A percentile compares a stretch with the other conserved stretches of the same genome.
Conservation (phyloP, 2,329 filamentous ascomycete species). For the Fusarium zealandicum region DNA sequence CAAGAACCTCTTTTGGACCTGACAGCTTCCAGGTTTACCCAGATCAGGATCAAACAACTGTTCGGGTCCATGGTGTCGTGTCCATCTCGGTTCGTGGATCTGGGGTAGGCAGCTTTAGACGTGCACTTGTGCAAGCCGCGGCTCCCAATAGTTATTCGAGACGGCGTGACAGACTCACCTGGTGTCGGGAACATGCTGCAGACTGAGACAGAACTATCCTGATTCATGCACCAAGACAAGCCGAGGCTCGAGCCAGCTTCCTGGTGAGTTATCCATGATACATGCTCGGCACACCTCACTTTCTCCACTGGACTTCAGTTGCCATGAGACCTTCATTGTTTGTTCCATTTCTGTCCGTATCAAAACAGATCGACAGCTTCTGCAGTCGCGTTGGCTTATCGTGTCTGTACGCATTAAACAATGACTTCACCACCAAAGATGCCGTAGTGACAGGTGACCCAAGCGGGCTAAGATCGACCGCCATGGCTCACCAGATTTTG, state of each 20-base stretch:
- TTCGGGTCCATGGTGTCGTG: not conserved
- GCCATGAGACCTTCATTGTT: slow-evolving; percentile 9
- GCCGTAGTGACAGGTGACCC: slow-evolving; percentile 28
- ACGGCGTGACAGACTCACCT: slow-evolving; percentile 15
- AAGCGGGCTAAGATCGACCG: slow-evolving; percentile 36
- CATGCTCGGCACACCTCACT: not conserved
- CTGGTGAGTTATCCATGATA: slow-evolving; percentile 21
- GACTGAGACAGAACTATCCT: slow-evolving; percentile 8
- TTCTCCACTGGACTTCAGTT: slow-evolving; percentile 16
- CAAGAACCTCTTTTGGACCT: slow-evolving; percentile 18
- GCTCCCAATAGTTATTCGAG: slow-evolving; percentile 11
- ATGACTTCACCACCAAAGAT: slow-evolving; percentile 29
- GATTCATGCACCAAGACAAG: slow-evolving; percentile 9
- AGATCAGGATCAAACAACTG: slow-evolving; percentile 19
- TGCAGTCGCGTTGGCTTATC: slow-evolving; percentile 14
- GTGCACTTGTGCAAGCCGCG: slow-evolving; percentile 23
- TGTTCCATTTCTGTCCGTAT: slow-evolving; percentile 7
- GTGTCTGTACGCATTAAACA: slow-evolving; percentile 17
- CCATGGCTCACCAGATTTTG: slow-evolving; percentile 27
- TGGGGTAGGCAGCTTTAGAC: slow-evolving; percentile 27
- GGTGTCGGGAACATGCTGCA: not conserved
- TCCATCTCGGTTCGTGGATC: slow-evolving; percentile 19
- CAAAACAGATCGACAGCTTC: slow-evolving; percentile 34
- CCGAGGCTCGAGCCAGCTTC: slow-evolving; percentile 5
- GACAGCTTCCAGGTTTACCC: slow-evolving; percentile 19